Percentiles rank a stretch among this genome's conserved stretches.
These are phyloP conservation scores for Ogataea pilisensis DNA, from an alignment of 805 yeast genomes.

Conservation along the genomic window DNA sequence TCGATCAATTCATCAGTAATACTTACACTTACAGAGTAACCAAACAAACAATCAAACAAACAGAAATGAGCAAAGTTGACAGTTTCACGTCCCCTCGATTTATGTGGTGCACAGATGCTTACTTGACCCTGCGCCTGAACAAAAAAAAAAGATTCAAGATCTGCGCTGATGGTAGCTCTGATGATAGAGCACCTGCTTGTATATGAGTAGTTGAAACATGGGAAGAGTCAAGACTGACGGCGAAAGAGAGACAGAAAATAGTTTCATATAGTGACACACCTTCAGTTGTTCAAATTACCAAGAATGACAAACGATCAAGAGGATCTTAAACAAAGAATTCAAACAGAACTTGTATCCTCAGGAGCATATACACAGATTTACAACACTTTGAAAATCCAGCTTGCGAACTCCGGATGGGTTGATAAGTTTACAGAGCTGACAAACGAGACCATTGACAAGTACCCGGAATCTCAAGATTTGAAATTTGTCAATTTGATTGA, in stretches of 20 bases:
- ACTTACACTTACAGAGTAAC: too few relatives aligned
- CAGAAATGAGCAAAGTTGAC: too few relatives aligned
- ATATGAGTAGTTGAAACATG: too few relatives aligned
- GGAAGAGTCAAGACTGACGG: too few relatives aligned
- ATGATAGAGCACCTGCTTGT: too few relatives aligned
- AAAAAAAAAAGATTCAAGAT: too few relatives aligned
- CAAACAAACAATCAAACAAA: too few relatives aligned
- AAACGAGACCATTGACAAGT: conserved; percentile 34
- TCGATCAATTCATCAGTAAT: too few relatives aligned
- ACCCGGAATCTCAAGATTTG: conserved; percentile 18
- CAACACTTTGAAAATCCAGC: conserved; percentile 53
- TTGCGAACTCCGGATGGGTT: conserved; percentile 82
- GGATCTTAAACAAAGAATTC: conserved; percentile 55
- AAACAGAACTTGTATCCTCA: conserved; percentile 63
- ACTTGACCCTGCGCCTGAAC: background rate
- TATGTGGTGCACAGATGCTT: background rate
- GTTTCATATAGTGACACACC: too few relatives aligned
- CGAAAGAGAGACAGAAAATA: too few relatives aligned
- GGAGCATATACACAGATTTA: conserved; percentile 81
- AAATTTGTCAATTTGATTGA: conserved; percentile 51
- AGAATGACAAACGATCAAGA: conserved; percentile 6
- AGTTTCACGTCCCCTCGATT: too few relatives aligned
- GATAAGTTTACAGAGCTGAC: conserved; percentile 67
- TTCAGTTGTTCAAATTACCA: background rate
- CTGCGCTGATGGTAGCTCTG: too few relatives aligned